Conservation (phyloP, 2,329 filamentous ascomycete species). For the Paecilomyces sp. region DNA sequence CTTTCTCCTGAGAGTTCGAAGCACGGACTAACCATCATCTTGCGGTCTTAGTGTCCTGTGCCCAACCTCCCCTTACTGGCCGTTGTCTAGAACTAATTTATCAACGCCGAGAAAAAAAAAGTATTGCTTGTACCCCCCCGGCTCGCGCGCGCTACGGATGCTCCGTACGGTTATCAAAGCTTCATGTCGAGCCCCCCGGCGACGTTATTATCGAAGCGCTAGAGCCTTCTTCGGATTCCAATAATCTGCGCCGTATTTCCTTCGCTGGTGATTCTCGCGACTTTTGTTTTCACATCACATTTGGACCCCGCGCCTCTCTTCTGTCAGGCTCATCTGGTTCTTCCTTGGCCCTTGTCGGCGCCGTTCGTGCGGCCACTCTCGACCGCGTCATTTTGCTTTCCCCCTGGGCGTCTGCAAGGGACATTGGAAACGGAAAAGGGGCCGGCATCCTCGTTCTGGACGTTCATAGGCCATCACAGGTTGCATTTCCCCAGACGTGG, state of each 20-base stretch:
- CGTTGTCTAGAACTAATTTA: neutral
- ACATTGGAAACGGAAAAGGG: neutral
- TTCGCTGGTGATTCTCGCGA: neutral
- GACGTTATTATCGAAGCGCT: neutral
- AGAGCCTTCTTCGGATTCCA: neutral
- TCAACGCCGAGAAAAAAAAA: neutral
- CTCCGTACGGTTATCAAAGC: neutral
- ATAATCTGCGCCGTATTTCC: neutral
- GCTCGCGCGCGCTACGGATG: neutral
- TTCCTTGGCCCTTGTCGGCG: neutral
- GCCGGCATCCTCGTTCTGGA: neutral
- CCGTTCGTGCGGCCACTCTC: neutral
- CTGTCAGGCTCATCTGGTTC: neutral
- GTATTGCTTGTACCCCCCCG: neutral
- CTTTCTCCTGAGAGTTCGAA: neutral
- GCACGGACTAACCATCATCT: neutral
- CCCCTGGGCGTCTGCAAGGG: slow-evolving; percentile 8
- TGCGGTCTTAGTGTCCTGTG: neutral
- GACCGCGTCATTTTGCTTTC: neutral
- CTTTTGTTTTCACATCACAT: slow-evolving; percentile 1
- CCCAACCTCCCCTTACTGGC: neutral
- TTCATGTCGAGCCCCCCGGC: neutral
- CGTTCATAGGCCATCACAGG: neutral
- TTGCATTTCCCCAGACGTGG: neutral
- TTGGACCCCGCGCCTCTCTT: neutral